Conservation (phyloP, 2,329 filamentous ascomycete species). For the Cladosporium sp. region DNA sequence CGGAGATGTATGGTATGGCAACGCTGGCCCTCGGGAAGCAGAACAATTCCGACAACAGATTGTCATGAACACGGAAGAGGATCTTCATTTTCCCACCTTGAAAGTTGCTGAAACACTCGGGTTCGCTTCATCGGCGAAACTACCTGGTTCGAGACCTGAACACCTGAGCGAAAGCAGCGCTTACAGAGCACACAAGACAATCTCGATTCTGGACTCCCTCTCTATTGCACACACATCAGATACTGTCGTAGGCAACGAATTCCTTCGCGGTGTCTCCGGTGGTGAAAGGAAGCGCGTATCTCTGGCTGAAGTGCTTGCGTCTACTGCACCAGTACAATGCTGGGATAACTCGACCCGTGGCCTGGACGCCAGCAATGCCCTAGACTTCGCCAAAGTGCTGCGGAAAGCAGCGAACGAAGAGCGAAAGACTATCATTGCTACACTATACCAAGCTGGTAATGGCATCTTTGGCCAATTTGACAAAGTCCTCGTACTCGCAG, state of each 20-base stretch:
- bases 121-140: slow-evolving; percentile 51
- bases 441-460: slow-evolving; percentile 67
- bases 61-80: slow-evolving; percentile 45
- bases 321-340: slow-evolving; percentile 56
- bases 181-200: slow-evolving; percentile 43
- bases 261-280: slow-evolving; percentile 62
- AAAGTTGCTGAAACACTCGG: slow-evolving; percentile 53
- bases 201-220: slow-evolving; percentile 56
- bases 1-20: slow-evolving; percentile 50
- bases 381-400: slow-evolving; percentile 51
- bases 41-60: slow-evolving; percentile 43
- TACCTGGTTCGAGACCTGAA: slow-evolving; percentile 34
- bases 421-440: slow-evolving; percentile 58
- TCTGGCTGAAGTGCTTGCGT: slow-evolving; percentile 61
- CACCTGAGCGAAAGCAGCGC: slow-evolving; percentile 37
- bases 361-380: slow-evolving; percentile 61
- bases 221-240: slow-evolving; percentile 56
- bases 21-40: slow-evolving; percentile 38
- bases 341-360: slow-evolving; percentile 67
- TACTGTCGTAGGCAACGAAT: slow-evolving; percentile 66
- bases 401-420: slow-evolving; percentile 60
- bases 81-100: slow-evolving; percentile 53
- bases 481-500: slow-evolving; percentile 64
- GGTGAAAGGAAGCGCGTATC: slow-evolving; percentile 67
- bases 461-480: slow-evolving; percentile 67